phyloP scores from a whole-genome alignment of 805 yeast genomes.

The Ogataea angusta region DNA sequence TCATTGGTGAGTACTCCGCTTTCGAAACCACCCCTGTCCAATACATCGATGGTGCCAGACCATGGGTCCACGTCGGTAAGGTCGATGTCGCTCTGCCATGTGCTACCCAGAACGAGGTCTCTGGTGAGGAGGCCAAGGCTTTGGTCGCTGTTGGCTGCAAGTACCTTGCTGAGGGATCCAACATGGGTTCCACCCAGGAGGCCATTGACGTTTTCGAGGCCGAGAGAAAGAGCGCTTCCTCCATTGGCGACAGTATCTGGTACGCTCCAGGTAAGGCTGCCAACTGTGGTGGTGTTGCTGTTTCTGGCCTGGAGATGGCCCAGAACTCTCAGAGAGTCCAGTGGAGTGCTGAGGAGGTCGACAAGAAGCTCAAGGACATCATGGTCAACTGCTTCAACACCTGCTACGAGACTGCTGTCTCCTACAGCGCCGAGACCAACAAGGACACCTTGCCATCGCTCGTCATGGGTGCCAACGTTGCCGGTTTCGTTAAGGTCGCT shows the following conservation, averaged over 20 bases:
- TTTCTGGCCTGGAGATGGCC: constrained; percentile 98
- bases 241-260: constrained; percentile 67
- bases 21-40: constrained; percentile 61
- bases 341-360: constrained; percentile 94
- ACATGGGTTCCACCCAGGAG: constrained; percentile 98
- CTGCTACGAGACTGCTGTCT: constrained; percentile 84
- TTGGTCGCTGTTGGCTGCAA: constrained; percentile 88
- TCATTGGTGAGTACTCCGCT: constrained; percentile 53
- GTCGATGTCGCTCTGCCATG: constrained; percentile 96
- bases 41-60: constrained; percentile 91
- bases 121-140: constrained; percentile 95
- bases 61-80: constrained; percentile 90
- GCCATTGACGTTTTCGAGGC: constrained; percentile 95
- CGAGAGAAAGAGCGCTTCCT: constrained; percentile 49
- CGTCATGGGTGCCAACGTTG: constrained; percentile 98
- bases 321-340: constrained; percentile 93
- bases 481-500: constrained; percentile 98
- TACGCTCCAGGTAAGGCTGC: constrained; percentile 99
- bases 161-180: constrained; percentile 97
- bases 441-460: constrained; percentile 81
- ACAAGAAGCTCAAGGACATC: constrained; percentile 81
- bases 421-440: constrained; percentile 68
- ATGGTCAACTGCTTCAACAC: constrained; percentile 91
- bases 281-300: constrained; percentile 99
- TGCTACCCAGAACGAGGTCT: constrained; percentile 98